Conservation (phyloP, 306 rosid genomes). For the Medicago lupulina region DNA sequence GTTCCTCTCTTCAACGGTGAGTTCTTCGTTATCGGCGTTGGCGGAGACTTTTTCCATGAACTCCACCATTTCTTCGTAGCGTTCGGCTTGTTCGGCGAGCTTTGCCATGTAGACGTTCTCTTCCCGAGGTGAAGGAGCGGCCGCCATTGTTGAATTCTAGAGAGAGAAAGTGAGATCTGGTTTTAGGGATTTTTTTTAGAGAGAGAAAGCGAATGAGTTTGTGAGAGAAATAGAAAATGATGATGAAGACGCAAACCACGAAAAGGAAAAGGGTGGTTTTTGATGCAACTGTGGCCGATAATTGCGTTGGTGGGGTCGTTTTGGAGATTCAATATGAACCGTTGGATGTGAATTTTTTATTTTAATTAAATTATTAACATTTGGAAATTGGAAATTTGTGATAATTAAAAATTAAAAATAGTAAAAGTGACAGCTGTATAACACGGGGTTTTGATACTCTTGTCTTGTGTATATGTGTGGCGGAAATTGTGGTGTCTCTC, state of each 20-base stretch:
- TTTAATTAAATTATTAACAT: not conserved
- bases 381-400: not conserved
- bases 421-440: conserved; percentile 54
- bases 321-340: conserved; percentile 46
- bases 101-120: conserved; percentile 98
- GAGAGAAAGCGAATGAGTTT: conserved; percentile 26
- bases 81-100: conserved; percentile 99
- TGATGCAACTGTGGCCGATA: conserved; percentile 50
- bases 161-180: conserved; percentile 46
- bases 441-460: conserved; percentile 47
- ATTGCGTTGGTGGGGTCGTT: conserved; percentile 62
- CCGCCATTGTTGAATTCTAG: conserved; percentile 63
- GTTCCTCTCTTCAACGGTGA: conserved; percentile 92
- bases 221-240: conserved; percentile 11
- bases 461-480: conserved; percentile 17
- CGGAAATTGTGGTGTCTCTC: conserved; percentile 35
- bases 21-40: conserved; percentile 83
- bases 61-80: conserved; percentile 99
- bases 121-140: conserved; percentile 80
- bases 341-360: conserved; percentile 51
- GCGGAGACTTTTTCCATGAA: conserved; percentile 98
- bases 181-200: conserved; percentile 13
- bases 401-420: not conserved
- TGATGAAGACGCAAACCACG: conserved; percentile 39
- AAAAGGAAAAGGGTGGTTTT: conserved; percentile 49